Evolutionary conservation across 1,139 yeast species (phyloP).

Genomic region (Keqinozyma sinolaborantium): DNA sequence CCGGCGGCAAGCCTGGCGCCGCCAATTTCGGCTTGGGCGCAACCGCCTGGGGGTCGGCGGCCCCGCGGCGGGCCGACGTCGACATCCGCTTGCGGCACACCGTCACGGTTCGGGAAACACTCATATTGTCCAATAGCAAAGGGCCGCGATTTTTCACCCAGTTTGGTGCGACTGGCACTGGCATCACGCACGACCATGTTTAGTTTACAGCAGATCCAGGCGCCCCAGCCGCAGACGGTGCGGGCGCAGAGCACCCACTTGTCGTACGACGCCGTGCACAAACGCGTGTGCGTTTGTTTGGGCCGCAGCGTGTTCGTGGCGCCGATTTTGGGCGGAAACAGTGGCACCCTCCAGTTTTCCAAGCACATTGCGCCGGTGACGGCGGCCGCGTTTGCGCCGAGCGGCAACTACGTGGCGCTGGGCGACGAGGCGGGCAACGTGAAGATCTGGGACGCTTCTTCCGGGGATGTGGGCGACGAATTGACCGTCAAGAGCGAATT

Average conservation of each 20-base stretch:
- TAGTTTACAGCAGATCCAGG: constrained; percentile 43
- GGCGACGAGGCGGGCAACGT: constrained; percentile 90
- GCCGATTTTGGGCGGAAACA: constrained; percentile 37
- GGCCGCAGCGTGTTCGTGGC: constrained; percentile 81
- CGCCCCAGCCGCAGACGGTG: constrained; percentile 77
- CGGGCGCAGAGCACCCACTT: constrained; percentile 71
- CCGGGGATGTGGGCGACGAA: background rate
- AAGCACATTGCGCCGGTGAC: constrained; percentile 71
- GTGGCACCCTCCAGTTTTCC: constrained; percentile 60
- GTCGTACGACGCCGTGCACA: constrained; percentile 65
- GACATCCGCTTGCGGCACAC: too few species aligned
- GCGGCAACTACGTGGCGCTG: constrained; percentile 86
- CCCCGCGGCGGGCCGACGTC: too few species aligned
- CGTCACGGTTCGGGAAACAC: too few species aligned
- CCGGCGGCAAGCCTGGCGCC: too few species aligned
- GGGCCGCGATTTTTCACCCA: too few species aligned
- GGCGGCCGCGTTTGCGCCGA: constrained; percentile 83
- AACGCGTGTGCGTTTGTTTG: constrained; percentile 73
- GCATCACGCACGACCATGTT: too few species aligned
- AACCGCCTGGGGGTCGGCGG: too few species aligned
- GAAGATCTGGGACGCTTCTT: constrained; percentile 74
- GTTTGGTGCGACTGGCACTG: too few species aligned
- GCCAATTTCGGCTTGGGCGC: too few species aligned
- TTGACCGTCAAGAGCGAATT: constrained; percentile 68
- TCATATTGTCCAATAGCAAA: too few species aligned